Evolutionary conservation across 257 asterid genomes (phyloP), one percentile per base, ranked within the genome.

Genomic region (Rehmannia glutinosa): DNA sequence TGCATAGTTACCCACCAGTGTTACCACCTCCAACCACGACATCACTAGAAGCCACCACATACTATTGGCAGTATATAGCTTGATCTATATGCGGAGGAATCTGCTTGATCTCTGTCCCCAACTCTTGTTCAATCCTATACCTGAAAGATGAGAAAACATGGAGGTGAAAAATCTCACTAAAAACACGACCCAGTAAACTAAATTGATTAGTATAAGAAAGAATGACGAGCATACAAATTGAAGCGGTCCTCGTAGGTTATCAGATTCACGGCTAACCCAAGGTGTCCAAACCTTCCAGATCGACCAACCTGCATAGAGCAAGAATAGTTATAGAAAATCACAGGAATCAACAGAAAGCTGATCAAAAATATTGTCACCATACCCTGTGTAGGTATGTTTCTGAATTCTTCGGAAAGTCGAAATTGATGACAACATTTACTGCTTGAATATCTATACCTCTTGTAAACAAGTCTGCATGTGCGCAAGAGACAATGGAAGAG

Each of bases 361-460:
- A 21, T 1, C 16, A 20, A 47, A 20, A 20, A 24, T 20, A 19
- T 39, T 27, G 46, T 39, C 9, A 65, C 21, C 75, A 21, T 81
- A 88, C 95, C 89, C 96, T 82, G 80, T 88, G 96, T 25, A 88
- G 71, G 66, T 88, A 88, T 8, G 96, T 88, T 74, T 88, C 96
- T 57, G 95, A 68, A 60, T 81, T 86, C 84, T 82, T 88, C 3
- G 96, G 96, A 45, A 86, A 88, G 74, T 88, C 96, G 70, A 88
- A 88, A 76, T 88, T 88, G 71, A 88, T 84, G 16, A 86, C 96
- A 2, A 88, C 95, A 19, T 88, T 88, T 38, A 86, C 96, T 13
- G 95, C 91, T 77, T 88, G 96, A 73, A 88, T 88, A 71, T 88
- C 91, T 70, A 88, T 88, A 41, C 94, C 96, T 62, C 96, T 77